Conservation (phyloP, 352 stramenopile species). For the Phytopythium litorale region DNA sequence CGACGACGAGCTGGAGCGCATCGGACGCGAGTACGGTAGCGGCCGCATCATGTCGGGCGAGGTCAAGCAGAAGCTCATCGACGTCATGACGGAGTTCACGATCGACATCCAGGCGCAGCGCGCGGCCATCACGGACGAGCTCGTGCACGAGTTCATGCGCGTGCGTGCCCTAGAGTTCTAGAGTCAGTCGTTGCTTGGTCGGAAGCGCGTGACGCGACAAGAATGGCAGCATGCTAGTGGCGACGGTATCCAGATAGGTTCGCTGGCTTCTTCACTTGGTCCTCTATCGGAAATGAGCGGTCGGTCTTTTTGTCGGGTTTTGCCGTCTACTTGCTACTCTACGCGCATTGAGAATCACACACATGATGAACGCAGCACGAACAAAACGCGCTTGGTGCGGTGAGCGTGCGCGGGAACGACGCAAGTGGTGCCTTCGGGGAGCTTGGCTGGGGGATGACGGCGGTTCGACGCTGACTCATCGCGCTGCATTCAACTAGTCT, state of each 20-base stretch:
- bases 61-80: constrained; percentile 97
- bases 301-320: neutral
- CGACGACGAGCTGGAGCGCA: constrained; percentile 94
- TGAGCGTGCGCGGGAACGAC: neutral
- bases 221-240: neutral
- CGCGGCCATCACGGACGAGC: constrained; percentile 92
- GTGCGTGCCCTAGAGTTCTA: constrained; percentile 92
- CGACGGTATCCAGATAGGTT: neutral
- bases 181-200: constrained; percentile 5
- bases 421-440: neutral
- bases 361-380: neutral
- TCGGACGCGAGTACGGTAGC: constrained; percentile 94
- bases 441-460: neutral
- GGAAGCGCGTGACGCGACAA: neutral
- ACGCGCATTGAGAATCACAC: neutral
- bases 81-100: constrained; percentile 91
- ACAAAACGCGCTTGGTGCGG: neutral
- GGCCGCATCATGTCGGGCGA: constrained; percentile 96
- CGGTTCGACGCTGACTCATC: neutral
- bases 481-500: neutral
- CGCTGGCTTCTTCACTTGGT: neutral
- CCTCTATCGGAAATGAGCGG: neutral
- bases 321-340: constrained; percentile 2
- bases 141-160: constrained; percentile 97
- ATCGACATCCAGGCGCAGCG: constrained; percentile 93